phyloP scores from a whole-genome alignment of 768 basidiomycete genomes.

The Amanita inopinata region DNA sequence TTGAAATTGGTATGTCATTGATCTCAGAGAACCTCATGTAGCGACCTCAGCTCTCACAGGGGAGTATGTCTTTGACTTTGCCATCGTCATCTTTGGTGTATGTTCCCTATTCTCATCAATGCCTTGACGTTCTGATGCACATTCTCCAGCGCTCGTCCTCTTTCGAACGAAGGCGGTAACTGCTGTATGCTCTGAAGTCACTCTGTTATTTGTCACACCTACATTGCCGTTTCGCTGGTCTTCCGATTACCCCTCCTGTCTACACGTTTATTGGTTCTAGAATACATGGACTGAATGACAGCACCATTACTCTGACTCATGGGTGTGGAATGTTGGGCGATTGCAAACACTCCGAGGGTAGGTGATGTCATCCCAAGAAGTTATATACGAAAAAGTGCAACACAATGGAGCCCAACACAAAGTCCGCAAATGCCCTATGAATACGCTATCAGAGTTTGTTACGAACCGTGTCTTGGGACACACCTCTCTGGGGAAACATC shows the following conservation, averaged over 20 bases:
- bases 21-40: neutral
- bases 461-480: constrained; percentile 16
- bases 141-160: constrained; percentile 52
- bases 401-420: constrained; percentile 88
- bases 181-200: neutral
- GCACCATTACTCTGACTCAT: too few species aligned
- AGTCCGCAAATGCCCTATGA: constrained; percentile 96
- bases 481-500: constrained; percentile 91
- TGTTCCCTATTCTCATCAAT: constrained; percentile 17
- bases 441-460: neutral
- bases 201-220: neutral
- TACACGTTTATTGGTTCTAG: too few species aligned
- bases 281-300: too few species aligned
- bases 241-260: too few species aligned
- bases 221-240: neutral
- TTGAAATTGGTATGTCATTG: constrained; percentile 59
- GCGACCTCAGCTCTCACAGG: constrained; percentile 31
- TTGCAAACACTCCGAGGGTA: too few species aligned
- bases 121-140: neutral
- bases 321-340: too few species aligned
- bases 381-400: constrained; percentile 99
- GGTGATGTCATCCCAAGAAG: constrained; percentile 81
- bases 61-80: constrained; percentile 82
- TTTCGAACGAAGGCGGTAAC: constrained; percentile 51
- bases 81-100: constrained; percentile 77